phyloP scores from a whole-genome alignment of 768 basidiomycete species.

The Psilocybe azurescens region DNA sequence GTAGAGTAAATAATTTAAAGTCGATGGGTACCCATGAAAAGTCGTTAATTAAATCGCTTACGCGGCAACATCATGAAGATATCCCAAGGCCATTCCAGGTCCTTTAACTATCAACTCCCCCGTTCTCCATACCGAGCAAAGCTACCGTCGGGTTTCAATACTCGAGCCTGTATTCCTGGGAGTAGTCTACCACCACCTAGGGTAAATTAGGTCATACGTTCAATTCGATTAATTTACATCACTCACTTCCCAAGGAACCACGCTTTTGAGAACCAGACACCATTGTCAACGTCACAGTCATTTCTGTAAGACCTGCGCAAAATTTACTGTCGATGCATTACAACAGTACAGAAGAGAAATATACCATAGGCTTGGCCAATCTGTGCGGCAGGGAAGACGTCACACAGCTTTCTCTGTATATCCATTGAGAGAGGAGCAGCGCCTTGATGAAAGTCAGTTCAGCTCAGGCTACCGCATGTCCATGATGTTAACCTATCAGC shows the following conservation, averaged over 20 bases:
- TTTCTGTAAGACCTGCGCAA: constrained; percentile 35
- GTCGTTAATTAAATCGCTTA: constrained; percentile 33
- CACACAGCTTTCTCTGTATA: constrained; percentile 48
- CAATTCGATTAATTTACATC: constrained; percentile 11
- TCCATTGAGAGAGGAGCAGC: constrained; percentile 65
- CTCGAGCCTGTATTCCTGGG: constrained; percentile 47
- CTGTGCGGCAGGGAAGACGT: constrained; percentile 51
- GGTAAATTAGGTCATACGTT: constrained; percentile 16
- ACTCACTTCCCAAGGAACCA: constrained; percentile 43
- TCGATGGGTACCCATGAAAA: constrained; percentile 18
- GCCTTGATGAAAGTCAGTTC: constrained; percentile 39
- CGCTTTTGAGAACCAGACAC: constrained; percentile 44
- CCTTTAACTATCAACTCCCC: constrained; percentile 52
- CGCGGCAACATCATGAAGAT: constrained; percentile 57
- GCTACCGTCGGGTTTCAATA: constrained; percentile 52
- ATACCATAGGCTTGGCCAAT: constrained; percentile 73
- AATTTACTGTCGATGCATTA: neutral
- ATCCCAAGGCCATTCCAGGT: constrained; percentile 45
- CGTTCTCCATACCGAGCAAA: constrained; percentile 46
- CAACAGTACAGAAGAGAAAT: neutral
- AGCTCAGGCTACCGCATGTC: neutral
- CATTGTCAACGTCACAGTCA: constrained; percentile 52
- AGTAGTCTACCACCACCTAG: constrained; percentile 47
- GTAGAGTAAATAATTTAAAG: constrained; percentile 12
- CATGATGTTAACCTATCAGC: constrained; percentile 34